A percentile compares a stretch with the other conserved stretches of the same genome.
Conservation (phyloP, 2,329 filamentous ascomycete genomes). For the Rhinocladiella mackenziei region DNA sequence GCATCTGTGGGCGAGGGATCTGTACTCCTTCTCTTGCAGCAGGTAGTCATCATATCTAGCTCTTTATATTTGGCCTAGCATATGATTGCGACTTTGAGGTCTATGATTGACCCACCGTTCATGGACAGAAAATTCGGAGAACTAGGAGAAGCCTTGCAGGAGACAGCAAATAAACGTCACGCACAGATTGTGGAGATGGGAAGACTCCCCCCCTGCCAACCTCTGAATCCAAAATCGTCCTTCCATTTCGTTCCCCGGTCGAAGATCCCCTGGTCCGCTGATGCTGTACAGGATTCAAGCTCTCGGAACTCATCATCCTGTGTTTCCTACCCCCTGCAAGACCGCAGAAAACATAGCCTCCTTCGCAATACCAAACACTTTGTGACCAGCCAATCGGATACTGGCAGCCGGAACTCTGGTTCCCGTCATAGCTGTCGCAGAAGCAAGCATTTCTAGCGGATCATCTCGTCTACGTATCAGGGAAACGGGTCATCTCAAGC, state of each 20-base stretch:
- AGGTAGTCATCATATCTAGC: too few species aligned
- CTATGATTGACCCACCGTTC: not conserved
- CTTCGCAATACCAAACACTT: not conserved
- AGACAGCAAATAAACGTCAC: constrained; percentile 8
- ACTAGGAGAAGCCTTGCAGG: constrained; percentile 8
- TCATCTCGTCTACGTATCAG: not conserved
- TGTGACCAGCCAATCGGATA: not conserved
- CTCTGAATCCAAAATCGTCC: constrained; percentile 4
- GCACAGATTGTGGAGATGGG: not conserved
- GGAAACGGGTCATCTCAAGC: not conserved
- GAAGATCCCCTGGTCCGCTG: not conserved
- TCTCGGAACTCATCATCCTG: not conserved
- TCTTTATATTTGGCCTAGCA: too few species aligned
- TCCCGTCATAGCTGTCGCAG: not conserved
- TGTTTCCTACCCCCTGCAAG: not conserved
- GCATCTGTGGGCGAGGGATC: not conserved
- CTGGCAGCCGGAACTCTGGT: too few species aligned
- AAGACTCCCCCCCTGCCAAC: constrained; percentile 3
- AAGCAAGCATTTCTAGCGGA: not conserved
- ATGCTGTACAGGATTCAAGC: not conserved
- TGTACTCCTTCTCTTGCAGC: not conserved
- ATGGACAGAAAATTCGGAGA: not conserved
- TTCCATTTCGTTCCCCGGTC: constrained; percentile 2
- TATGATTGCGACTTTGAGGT: too few species aligned
- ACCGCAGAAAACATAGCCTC: not conserved